Evolutionary conservation across 2,329 filamentous ascomycete genomes (phyloP).

Genomic region (Blumeria hordei): DNA sequence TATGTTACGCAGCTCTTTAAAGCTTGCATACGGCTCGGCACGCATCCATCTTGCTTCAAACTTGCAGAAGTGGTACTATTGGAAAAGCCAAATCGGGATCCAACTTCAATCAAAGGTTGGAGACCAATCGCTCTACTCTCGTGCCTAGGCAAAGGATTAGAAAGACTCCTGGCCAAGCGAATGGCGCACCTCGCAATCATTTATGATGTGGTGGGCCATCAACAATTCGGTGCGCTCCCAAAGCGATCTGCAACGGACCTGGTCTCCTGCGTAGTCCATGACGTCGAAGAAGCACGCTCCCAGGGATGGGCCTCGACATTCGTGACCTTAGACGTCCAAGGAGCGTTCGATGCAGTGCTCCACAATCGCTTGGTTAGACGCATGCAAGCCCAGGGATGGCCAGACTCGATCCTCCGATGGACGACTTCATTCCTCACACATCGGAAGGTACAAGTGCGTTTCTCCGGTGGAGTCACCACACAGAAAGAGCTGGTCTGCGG

Average conservation of each 20-base stretch:
- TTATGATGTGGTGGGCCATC: neutral
- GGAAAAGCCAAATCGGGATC: no score
- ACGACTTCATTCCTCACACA: neutral
- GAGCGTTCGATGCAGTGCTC: neutral
- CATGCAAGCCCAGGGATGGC: neutral
- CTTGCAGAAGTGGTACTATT: no score
- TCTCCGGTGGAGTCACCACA: neutral
- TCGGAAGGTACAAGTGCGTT: neutral
- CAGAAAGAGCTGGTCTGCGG: neutral
- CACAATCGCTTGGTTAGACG: neutral
- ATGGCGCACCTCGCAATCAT: neutral
- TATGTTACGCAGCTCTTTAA: no score
- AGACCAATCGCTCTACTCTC: neutral
- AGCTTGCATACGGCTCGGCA: no score
- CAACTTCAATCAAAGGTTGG: no score
- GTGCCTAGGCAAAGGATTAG: neutral
- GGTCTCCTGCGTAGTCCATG: neutral
- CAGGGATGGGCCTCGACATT: neutral
- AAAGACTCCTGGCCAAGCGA: neutral
- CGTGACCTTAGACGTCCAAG: neutral
- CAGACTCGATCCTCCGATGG: neutral
- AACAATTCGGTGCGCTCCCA: neutral
- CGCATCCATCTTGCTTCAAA: no score
- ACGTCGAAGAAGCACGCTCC: neutral
- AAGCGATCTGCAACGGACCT: neutral